Evolutionary conservation across 2,329 filamentous ascomycete species (phyloP), one percentile per base, ranked within the genome.

Genomic region (Fusarium pseudograminearum): DNA sequence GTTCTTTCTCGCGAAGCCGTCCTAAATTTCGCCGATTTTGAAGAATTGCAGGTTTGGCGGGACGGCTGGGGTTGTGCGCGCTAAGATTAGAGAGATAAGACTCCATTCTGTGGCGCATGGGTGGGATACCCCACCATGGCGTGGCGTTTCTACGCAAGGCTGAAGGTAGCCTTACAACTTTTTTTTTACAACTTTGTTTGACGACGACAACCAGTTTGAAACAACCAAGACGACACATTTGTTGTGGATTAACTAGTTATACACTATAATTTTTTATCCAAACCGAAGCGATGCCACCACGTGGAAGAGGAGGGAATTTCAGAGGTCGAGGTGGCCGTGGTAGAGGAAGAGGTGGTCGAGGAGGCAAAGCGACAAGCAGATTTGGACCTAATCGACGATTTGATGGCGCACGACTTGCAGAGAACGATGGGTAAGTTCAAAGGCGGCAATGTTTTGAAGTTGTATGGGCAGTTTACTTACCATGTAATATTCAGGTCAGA

Each of bases 31-130:
- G 76, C 76, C 74, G 76, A 81, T 80, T 82, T 82, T 74, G 82
- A 77, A 76, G 77, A 79, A 81, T 80, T 81, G 76, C 77, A 74
- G 73, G 68, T 71, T 77, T 77, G 77, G 79, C 79, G 79, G 78
- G 79, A 81, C 79, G 69, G 76, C 78, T 79, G 78, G 79, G 82
- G 80, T 84, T 86, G 84, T 86, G 84, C 82, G 83, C 83, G 82
- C 83, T 84, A 85, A 84, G 84, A 75, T 72, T 73, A 65, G 59
- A 66, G 57, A 70, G 80, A 82, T 81, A 81, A 81, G 76, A 64
- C 58, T 26, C 45, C 26, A 18, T 45, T 45, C 70, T n/a, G 74
- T 78, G 79, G 77, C 78, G 76, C 57, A 51, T 53, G 20, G n/a
- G 48, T 69, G 72, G 63, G 20, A 42, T 40, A 56, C 74, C 76